A percentile compares a stretch with the other conserved stretches of the same genome.
Evolutionary conservation across 1,284 basidiomycete species (phyloP).

Genomic region (Ustilago lituana): DNA sequence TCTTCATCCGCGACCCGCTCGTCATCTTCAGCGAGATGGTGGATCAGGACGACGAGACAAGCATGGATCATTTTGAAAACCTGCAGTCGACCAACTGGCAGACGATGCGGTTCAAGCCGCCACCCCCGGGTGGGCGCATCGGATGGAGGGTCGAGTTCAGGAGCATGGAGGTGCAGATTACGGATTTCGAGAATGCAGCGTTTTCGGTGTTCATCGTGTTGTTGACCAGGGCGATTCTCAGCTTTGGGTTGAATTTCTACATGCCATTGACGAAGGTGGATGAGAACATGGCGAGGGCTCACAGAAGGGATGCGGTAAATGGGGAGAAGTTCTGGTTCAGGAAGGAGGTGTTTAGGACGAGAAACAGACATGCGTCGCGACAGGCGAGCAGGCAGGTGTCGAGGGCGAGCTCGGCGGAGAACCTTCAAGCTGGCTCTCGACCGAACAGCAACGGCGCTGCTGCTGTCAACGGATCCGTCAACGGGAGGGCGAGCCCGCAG

Average conservation of each 20-base stretch:
- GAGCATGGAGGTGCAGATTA: constrained; percentile 98
- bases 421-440: constrained; percentile 8
- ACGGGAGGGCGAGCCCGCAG: constrained; percentile 25
- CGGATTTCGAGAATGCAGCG: constrained; percentile 98
- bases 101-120: constrained; percentile 97
- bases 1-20: constrained; percentile 97
- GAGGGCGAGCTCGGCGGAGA: constrained; percentile 21
- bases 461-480: neutral
- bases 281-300: constrained; percentile 92
- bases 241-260: constrained; percentile 92
- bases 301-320: constrained; percentile 80
- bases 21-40: constrained; percentile 95
- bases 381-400: constrained; percentile 42
- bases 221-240: constrained; percentile 89
- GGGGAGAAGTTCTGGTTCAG: constrained; percentile 88
- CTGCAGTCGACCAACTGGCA: constrained; percentile 99
- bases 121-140: constrained; percentile 82
- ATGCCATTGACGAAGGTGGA: constrained; percentile 98
- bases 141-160: constrained; percentile 99
- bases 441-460: too few relatives aligned
- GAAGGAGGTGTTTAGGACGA: constrained; percentile 76
- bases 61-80: constrained; percentile 98
- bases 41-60: constrained; percentile 85
- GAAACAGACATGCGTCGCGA: constrained; percentile 68
- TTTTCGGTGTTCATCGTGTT: constrained; percentile 94